A percentile compares a stretch with the other conserved stretches of the same genome.
Conservation (phyloP, 805 yeast species). For the Candida vaughaniae region DNA sequence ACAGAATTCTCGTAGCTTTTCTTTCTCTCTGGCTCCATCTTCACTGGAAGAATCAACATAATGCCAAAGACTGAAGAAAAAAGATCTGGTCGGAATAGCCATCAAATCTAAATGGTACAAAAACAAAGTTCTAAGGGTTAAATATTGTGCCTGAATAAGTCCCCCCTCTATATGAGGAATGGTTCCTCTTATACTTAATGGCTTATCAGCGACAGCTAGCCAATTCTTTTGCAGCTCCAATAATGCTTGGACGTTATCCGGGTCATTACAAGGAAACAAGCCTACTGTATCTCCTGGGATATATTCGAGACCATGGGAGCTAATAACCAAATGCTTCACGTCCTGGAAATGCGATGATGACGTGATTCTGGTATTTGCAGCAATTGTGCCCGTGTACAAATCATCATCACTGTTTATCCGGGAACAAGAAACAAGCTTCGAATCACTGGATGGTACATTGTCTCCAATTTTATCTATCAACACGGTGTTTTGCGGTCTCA, state of each 20-base stretch:
- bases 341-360: slow-evolving; percentile 81
- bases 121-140: slow-evolving; percentile 71
- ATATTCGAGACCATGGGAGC: slow-evolving; percentile 37
- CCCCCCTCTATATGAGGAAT: slow-evolving; percentile 56
- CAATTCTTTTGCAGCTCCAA: slow-evolving; percentile 68
- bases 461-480: slow-evolving; percentile 3
- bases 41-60: slow-evolving; percentile 51
- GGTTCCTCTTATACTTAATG: slow-evolving; percentile 39
- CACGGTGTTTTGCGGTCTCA: slow-evolving; percentile 24
- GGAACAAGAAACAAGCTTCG: slow-evolving; percentile 9
- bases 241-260: slow-evolving; percentile 59
- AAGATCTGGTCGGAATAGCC: slow-evolving; percentile 81
- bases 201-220: slow-evolving; percentile 67
- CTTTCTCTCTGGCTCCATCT: slow-evolving; percentile 68
- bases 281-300: slow-evolving; percentile 81
- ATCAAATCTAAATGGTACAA: slow-evolving; percentile 80
- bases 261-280: slow-evolving; percentile 72
- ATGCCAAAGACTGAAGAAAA: slow-evolving; percentile 71
- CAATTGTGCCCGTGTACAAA: slow-evolving; percentile 43
- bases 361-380: slow-evolving; percentile 61
- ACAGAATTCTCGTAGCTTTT: slow-evolving; percentile 73
- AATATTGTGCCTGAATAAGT: slow-evolving; percentile 39
- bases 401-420: slow-evolving; percentile 7
- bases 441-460: not conserved
- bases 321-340: slow-evolving; percentile 62